Evolutionary conservation across 257 asterid genomes (phyloP), one percentile per base, ranked within the genome.

Genomic region (Anisodus acutangulus): DNA sequence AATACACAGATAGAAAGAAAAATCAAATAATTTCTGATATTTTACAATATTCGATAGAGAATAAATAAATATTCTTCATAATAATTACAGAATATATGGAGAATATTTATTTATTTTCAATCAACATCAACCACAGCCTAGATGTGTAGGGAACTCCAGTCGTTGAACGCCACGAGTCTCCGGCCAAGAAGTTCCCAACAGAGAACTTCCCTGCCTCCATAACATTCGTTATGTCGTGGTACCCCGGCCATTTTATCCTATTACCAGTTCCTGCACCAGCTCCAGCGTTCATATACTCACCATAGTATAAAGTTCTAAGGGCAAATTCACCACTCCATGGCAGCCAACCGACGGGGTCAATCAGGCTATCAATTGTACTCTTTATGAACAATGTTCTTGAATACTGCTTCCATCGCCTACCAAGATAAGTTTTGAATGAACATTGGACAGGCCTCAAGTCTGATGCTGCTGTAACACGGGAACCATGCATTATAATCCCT

Each of bases 191-290:
- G 13, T 87, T 87, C 78, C 89, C 83, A 3, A 84, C 94, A 0
- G 93, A 79, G 78, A 93, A 93, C 22, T 83, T 88, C 22, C 51
- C 90, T 3, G 97, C 97, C 79, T 85, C 93, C 0, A 70, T 5
- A 2, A 84, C 83, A 35, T 81, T 76, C 0, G 55, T 76, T 8
- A 93, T 88, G 3, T 79, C 87, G 13, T 86, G 93, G 67, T 80
- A 90, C 5, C 97, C 97, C 0, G 87, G 90, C 92, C 93, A 91
- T 8, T 85, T 93, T 15, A 90, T 93, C 86, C 97, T 87, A 78
- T 90, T 86, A 8, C 71, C 45, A 0, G 89, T 87, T 9, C 37
- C 57, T 5, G 93, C 91, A 55, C 96, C 94, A 3, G 58, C 53
- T 13, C 96, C 96, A 0, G 72, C 22, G 47, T 92, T 92, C 91